Base-by-base conservation (phyloP, 1,284 basidiomycete species). In the Peniophora sp. region DNA sequence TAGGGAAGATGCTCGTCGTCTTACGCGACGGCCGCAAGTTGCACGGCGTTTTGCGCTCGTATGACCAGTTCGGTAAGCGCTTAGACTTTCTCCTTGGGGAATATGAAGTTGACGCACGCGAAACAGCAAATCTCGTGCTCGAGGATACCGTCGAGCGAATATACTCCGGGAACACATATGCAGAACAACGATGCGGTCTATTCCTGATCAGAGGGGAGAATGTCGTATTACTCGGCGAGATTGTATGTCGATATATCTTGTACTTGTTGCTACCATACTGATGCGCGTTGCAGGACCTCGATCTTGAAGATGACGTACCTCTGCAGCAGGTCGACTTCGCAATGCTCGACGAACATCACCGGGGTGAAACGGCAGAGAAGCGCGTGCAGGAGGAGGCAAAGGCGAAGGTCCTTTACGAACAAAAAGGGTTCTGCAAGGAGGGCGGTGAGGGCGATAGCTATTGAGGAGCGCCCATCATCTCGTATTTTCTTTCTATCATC, bases 1-100 rank as follows among this genome's bases (percentile, higher is more conserved):
- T 70, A 98, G 94, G 97, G 76, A 99, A 98, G 83, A 96, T 99
- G 81, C 79, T 99, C 51, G 95, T 98, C 50, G 83, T 98, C 59
- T 76, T 99, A 53, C 80, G 97, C 66, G 97, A 99, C 67, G 97
- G 97, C 49, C 78, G 94, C 61, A 99, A 98, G 69, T 78, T 98
- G 43, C 89, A 97, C 59, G 97, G 97, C 32, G 94, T 99, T 32
- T 72, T 99, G 59, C 77, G 97, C 51, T 97, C 93, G 20, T 99
- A 99, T 68, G 97, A 99, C 74, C 97, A 99, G 66, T 99, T 98
- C 63, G 96, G 96, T 98, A 68, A 61, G 89, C 68, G 45, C 20
- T 16, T 10, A 16, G 20, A 45, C 20, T 11, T 23, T 5, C 19
- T 22, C 20, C 16, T 16, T n/a, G n/a, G 8, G 6, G 39, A 22